Evolutionary conservation across 2,329 filamentous ascomycete genomes (phyloP).

Genomic region (Venturiaceae sp.): DNA sequence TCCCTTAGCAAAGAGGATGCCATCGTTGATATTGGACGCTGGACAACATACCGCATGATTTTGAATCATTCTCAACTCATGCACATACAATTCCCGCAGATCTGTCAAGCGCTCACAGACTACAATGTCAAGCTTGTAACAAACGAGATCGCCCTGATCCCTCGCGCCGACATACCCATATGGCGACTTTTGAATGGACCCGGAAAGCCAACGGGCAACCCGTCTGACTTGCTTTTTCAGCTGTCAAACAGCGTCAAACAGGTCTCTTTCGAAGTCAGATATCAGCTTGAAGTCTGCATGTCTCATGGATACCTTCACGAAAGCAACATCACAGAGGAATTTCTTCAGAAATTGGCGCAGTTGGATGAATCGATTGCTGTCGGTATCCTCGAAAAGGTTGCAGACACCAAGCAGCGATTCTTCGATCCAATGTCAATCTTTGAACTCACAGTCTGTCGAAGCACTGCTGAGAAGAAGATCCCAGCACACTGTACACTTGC

Average conservation of each 20-base stretch:
- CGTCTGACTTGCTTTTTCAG: not conserved
- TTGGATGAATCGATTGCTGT: constrained; percentile 40
- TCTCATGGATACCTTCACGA: constrained; percentile 70
- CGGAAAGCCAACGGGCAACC: not conserved
- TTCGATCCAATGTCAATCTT: constrained; percentile 69
- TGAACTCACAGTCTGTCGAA: constrained; percentile 34
- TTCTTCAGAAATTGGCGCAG: constrained; percentile 50
- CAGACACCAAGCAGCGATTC: constrained; percentile 51
- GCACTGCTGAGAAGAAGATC: constrained; percentile 32
- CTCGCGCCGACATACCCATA: not conserved
- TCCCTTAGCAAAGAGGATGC: constrained; percentile 2
- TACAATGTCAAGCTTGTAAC: constrained; percentile 6
- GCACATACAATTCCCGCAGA: not conserved
- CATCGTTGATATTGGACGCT: constrained; percentile 9
- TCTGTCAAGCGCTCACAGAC: constrained; percentile 3
- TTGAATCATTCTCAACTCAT: not conserved
- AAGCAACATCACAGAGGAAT: constrained; percentile 57
- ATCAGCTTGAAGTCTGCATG: constrained; percentile 90
- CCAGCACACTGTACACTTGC: constrained; percentile 67
- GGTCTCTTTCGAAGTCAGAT: constrained; percentile 47
- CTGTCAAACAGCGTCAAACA: not conserved
- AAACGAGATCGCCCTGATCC: not conserved
- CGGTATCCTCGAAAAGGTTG: constrained; percentile 64
- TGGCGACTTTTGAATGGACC: constrained; percentile 4
- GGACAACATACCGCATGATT: constrained; percentile 9